Evolutionary conservation across 768 basidiomycete species (phyloP).

Genomic region (Leccinellum luteum): DNA sequence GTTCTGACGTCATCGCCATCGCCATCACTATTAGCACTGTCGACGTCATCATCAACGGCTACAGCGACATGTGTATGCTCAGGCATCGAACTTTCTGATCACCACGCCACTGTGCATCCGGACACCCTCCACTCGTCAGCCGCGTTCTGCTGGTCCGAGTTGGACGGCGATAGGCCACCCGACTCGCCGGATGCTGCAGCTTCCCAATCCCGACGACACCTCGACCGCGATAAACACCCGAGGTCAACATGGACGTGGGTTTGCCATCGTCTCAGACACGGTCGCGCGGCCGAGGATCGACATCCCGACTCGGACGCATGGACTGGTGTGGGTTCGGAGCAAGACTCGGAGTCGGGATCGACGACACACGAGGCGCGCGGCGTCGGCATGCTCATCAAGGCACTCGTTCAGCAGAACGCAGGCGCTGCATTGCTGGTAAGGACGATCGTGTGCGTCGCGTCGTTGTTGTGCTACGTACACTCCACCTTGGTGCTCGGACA

Average conservation of each 20-base stretch:
- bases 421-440: conserved; percentile 11
- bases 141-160: not conserved
- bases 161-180: too few relatives aligned
- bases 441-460: not conserved
- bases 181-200: not conserved
- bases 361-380: conserved; percentile 14
- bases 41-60: not conserved
- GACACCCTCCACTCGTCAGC: not conserved
- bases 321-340: not conserved
- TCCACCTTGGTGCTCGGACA: conserved; percentile 4
- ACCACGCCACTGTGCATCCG: not conserved
- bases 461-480: conserved; percentile 2
- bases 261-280: not conserved
- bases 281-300: not conserved
- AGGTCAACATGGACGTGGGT: not conserved
- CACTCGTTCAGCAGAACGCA: conserved; percentile 14
- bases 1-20: not conserved
- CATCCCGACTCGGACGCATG: not conserved
- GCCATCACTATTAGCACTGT: too few relatives aligned
- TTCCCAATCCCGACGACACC: not conserved
- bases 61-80: not conserved
- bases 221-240: not conserved
- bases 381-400: conserved; percentile 16
- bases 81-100: not conserved
- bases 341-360: not conserved